Conservation (phyloP, 257 asterid genomes). For the Nyctanthes arbortristis region DNA sequence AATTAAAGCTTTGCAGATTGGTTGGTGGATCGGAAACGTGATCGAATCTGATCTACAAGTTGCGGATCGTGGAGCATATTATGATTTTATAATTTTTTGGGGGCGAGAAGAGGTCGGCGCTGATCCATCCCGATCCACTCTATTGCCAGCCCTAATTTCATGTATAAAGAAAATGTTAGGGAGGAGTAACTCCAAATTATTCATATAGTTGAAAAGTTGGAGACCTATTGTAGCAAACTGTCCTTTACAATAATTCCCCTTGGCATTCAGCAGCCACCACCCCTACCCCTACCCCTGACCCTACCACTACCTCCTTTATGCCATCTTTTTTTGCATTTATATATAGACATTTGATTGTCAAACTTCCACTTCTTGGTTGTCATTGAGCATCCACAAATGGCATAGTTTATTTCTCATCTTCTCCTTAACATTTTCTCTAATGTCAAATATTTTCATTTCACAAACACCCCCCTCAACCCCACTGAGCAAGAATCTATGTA, state of each 20-base stretch:
- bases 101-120: too few relatives aligned
- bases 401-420: conserved; percentile 15
- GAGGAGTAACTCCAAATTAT: too few relatives aligned
- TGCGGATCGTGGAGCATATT: too few relatives aligned
- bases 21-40: too few relatives aligned
- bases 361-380: neutral
- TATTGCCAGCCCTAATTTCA: too few relatives aligned
- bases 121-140: too few relatives aligned
- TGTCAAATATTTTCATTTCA: conserved; percentile 32
- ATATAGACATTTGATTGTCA: too few relatives aligned
- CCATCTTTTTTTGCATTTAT: neutral
- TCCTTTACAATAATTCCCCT: neutral
- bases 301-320: neutral
- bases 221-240: neutral
- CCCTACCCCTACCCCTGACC: neutral
- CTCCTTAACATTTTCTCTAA: conserved; percentile 12
- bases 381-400: conserved; percentile 24
- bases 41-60: too few relatives aligned
- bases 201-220: neutral
- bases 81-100: too few relatives aligned
- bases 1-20: too few relatives aligned
- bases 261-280: neutral
- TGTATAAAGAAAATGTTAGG: too few relatives aligned
- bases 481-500: conserved; percentile 78
- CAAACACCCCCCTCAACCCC: conserved; percentile 56